Evolutionary conservation across 345 rosid genomes (phyloP).

Genomic region (Gossypium herbaceum): DNA sequence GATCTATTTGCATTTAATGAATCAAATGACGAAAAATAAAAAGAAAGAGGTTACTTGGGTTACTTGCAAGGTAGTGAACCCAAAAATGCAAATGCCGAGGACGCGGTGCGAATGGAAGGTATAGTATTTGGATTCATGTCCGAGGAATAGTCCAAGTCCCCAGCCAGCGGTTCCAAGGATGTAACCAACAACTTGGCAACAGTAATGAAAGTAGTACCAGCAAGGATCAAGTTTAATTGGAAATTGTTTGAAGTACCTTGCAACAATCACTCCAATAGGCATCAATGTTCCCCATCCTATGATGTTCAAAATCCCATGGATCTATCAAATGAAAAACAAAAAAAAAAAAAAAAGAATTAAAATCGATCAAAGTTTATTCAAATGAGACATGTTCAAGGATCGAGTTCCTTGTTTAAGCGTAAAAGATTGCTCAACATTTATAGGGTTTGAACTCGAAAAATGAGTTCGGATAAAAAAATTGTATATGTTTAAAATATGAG

Average conservation of each 20-base stretch:
- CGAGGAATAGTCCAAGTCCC: slow-evolving; percentile 41
- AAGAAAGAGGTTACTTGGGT: not conserved
- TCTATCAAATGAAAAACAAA: slow-evolving; percentile 19
- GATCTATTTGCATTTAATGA: not conserved
- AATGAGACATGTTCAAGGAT: no score
- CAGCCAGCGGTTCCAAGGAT: slow-evolving; percentile 38
- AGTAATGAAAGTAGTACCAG: slow-evolving; percentile 29
- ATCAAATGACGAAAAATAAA: not conserved
- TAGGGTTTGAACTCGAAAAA: no score
- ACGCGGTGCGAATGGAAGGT: slow-evolving; percentile 31
- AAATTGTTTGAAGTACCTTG: slow-evolving; percentile 35
- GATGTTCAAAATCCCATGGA: slow-evolving; percentile 49
- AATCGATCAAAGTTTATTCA: not conserved
- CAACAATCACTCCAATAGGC: slow-evolving; percentile 46
- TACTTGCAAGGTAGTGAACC: slow-evolving; percentile 48
- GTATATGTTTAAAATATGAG: no score
- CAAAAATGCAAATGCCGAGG: slow-evolving; percentile 38
- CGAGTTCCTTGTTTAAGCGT: no score
- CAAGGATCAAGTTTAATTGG: slow-evolving; percentile 14
- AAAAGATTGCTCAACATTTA: no score
- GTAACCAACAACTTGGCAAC: slow-evolving; percentile 44
- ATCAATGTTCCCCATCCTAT: slow-evolving; percentile 50
- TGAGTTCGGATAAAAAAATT: no score
- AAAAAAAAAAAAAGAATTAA: not conserved
- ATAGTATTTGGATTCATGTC: slow-evolving; percentile 34